A percentile compares a stretch with the other conserved stretches of the same genome.
Evolutionary conservation across 345 rosid species (phyloP).

Genomic region (Ceriops tagal): DNA sequence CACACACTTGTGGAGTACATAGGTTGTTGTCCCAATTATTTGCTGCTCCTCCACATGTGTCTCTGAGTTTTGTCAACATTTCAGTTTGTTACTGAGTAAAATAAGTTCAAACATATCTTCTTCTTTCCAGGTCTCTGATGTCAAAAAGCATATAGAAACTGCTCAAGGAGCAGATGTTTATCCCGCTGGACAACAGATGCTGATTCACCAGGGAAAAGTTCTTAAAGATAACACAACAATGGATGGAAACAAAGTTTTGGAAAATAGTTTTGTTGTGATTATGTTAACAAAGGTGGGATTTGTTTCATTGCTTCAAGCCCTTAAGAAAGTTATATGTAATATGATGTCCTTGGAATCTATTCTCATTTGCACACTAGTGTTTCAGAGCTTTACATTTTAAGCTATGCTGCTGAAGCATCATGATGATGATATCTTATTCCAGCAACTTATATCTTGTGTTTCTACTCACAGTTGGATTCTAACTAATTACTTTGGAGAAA

Average conservation of each 20-base stretch:
- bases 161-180: conserved; percentile 60
- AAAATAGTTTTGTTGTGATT: conserved; percentile 72
- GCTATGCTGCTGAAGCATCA: too few relatives aligned
- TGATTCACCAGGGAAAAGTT: conserved; percentile 80
- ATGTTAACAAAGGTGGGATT: conserved; percentile 69
- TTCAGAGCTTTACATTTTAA: too few relatives aligned
- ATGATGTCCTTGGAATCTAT: neutral
- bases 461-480: too few relatives aligned
- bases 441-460: too few relatives aligned
- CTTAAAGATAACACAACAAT: conserved; percentile 73
- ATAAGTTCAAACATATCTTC: neutral
- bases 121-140: conserved; percentile 56
- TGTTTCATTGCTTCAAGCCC: neutral
- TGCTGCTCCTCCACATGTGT: too few relatives aligned
- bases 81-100: too few relatives aligned
- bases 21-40: too few relatives aligned
- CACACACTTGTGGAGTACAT: too few relatives aligned
- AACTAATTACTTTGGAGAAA: too few relatives aligned
- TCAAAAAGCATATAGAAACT: conserved; percentile 70
- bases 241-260: conserved; percentile 66
- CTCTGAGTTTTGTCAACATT: too few relatives aligned
- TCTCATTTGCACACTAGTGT: neutral
- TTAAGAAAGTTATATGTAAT: neutral
- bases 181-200: conserved; percentile 75
- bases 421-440: too few relatives aligned